A percentile compares a stretch with the other conserved stretches of the same genome.
Conservation (phyloP, 441 rosid species). For the Biscutella auriculata region DNA sequence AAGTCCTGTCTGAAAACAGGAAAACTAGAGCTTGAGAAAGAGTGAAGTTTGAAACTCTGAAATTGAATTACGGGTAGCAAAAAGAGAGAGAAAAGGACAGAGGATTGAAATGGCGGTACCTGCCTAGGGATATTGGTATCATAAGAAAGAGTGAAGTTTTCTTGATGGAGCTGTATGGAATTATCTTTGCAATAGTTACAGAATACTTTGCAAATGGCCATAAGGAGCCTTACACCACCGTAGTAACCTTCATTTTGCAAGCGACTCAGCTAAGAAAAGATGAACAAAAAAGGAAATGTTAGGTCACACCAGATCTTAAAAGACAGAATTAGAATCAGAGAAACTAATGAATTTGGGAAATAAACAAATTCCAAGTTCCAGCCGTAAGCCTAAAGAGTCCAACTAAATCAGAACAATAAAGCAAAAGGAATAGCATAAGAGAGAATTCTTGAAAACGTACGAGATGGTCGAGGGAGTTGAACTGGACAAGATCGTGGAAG, state of each 20-base stretch:
- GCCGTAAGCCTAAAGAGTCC: not conserved
- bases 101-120: conserved; percentile 24
- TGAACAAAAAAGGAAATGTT: not conserved
- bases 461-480: conserved; percentile 56
- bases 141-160: conserved; percentile 61
- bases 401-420: not conserved
- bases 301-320: not conserved
- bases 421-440: not conserved
- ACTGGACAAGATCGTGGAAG: conserved; percentile 58
- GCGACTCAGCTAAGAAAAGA: conserved; percentile 36
- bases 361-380: not conserved
- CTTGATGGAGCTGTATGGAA: conserved; percentile 35
- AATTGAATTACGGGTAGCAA: no score
- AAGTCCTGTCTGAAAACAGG: conserved; percentile 67
- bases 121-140: conserved; percentile 93
- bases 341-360: not conserved
- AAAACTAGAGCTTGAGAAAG: conserved; percentile 20
- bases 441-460: conserved; percentile 18
- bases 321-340: not conserved
- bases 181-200: conserved; percentile 44
- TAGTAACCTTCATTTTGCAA: conserved; percentile 76
- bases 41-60: no score
- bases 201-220: conserved; percentile 81
- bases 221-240: conserved; percentile 85
- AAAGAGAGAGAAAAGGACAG: not conserved